Base-by-base conservation (phyloP, 106 monocot species). In the Apostasia shenzhenica region DNA sequence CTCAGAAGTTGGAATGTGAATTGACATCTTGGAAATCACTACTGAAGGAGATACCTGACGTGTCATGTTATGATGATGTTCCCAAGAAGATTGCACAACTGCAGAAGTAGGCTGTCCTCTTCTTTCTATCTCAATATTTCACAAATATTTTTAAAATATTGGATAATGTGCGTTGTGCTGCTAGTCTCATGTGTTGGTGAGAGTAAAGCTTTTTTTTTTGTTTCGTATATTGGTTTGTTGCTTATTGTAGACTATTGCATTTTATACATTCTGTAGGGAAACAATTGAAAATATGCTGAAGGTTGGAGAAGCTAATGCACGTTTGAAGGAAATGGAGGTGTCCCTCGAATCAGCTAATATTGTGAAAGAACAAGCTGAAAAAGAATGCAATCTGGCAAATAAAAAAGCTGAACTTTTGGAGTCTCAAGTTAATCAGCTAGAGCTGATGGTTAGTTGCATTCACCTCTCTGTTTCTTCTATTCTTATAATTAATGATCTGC, bases 41-140 rank as follows among this genome's bases (percentile, higher is more conserved):
- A 76, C 77, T 90, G 2, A 81, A 78, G 1, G 82, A 79, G 63
- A 90, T 93, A 75, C 92, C 99, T 74, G 99, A 85, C 48, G 81
- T 99, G 55, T 83, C 85, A 72, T 79, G 72, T 68, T 80, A 61
- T 68, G 76, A 70, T 56, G 99, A 99, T 79, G 80, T 99, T 78
- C 87, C 83, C 51, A 72, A 57, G 43, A 99, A 93, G 70, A 71
- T 87, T 70, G 71, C 87, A 46, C 64, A 61, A 52, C 52, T 99
- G 73, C 99, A 90, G 53, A 85, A 80, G 99, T 99, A 85, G 69
- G 80, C 76, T 38, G 3, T 37, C 6, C 1, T 7, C 7, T 14
- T 65, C 4, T 65, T 48, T 65, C 26, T 48, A 14, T 47, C 37
- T 65, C 4, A 14, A 2, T 48, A 8, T 26, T 10, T 42, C 26